Percentiles rank a stretch among this genome's conserved stretches.
Evolutionary conservation across 441 rosid genomes (phyloP).

Genomic region (Mallotus repandus): DNA sequence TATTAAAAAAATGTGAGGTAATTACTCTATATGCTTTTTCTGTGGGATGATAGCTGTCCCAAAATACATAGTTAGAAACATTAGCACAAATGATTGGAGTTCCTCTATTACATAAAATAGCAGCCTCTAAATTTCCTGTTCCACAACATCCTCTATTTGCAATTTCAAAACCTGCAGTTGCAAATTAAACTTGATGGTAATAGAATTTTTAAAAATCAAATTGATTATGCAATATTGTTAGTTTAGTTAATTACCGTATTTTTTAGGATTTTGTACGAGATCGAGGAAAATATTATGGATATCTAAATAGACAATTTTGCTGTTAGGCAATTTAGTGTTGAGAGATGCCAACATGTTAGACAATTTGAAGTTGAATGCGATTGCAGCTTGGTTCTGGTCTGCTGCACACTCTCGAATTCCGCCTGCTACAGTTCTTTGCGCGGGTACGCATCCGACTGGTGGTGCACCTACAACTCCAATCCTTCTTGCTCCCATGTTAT

Average conservation of each 20-base stretch:
- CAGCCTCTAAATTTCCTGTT: slow-evolving; percentile 38
- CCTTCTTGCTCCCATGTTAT: slow-evolving; percentile 54
- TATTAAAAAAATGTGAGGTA: slow-evolving; percentile 9
- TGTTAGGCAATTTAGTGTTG: slow-evolving; percentile 26
- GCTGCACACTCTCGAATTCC: slow-evolving; percentile 44
- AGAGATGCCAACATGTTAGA: slow-evolving; percentile 35
- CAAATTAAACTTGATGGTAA: neutral
- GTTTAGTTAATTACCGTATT: slow-evolving; percentile 41
- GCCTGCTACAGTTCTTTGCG: slow-evolving; percentile 46
- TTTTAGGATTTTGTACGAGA: slow-evolving; percentile 41
- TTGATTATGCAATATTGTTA: neutral
- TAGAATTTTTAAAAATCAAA: neutral
- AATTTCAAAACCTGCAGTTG: slow-evolving; percentile 32
- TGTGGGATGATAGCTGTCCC: slow-evolving; percentile 55
- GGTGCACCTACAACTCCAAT: slow-evolving; percentile 55
- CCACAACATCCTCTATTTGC: slow-evolving; percentile 48
- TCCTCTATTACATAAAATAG: slow-evolving; percentile 30
- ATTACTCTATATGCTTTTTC: slow-evolving; percentile 39
- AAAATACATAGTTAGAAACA: slow-evolving; percentile 38
- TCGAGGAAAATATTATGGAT: slow-evolving; percentile 47
- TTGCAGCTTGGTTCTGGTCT: slow-evolving; percentile 41
- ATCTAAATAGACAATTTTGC: slow-evolving; percentile 44
- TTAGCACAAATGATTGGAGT: slow-evolving; percentile 29
- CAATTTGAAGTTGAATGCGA: slow-evolving; percentile 53
- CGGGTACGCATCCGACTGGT: slow-evolving; percentile 69